Base-by-base conservation (phyloP, 495 filamentous ascomycete species). In the Rostrohypoxylon terebratum region DNA sequence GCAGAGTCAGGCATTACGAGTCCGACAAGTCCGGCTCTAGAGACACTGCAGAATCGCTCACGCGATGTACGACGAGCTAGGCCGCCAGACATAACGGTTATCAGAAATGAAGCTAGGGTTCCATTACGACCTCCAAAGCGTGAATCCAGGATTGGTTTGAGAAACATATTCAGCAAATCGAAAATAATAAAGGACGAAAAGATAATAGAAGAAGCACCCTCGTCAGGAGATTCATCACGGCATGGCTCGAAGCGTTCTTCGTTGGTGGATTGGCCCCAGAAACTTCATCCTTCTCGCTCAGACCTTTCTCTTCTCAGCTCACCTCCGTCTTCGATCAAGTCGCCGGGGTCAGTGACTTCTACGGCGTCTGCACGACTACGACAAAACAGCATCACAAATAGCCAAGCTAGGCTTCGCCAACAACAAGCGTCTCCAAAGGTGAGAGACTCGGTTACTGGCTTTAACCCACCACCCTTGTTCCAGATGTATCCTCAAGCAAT, bases 401-500 rank as follows among this genome's bases (percentile, higher is more conserved):
- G 18, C 38, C 64, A 67, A 18, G 40, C 53, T n/a, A 75, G 69
- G 16, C 57, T 59, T 18, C 65, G 58, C 33, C 68, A 59, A 4
- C 68, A 59, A 4, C 50, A 53, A 40, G 62, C 13, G 4, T 34
- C 65, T 4, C 18, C 55, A n/a, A 71, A 55, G 25, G 18, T 34
- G 33, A 72, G 67, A 44, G 75, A 67, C 14, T 65, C 80, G 14
- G 63, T 81, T 8, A 75, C 79, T 14, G 67, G 84, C 11, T 97
- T 93, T 91, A 87, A 89, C 61, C 90, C 92, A 3, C 94, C 94
- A 7, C 92, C 94, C 3, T 83, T 98, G 6, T 97, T 94, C 80
- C 89, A 96, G 75, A 93, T 93, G n/a, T 97, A 93, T 77, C 91
- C 94, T 1, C 95, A 97, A 78, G 88, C 94, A 8, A 88, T 88